Percentiles rank a stretch among this genome's conserved stretches.
phyloP scores from a whole-genome alignment of 2,329 filamentous ascomycete species.

The Tolypocladium inflatum region DNA sequence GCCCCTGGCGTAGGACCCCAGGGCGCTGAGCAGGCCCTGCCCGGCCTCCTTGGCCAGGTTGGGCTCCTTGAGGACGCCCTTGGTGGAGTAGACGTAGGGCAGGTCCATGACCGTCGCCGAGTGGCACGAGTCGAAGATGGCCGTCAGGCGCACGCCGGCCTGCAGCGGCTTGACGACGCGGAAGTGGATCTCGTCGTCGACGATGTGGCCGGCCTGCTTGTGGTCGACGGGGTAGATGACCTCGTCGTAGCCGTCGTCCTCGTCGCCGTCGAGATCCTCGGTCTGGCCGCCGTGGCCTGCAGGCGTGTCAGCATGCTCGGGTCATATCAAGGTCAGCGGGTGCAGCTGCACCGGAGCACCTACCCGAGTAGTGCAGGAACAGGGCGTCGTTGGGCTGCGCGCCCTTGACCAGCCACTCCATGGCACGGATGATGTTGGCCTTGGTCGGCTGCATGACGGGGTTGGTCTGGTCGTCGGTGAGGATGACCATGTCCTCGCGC shows the following conservation, averaged over 20 bases:
- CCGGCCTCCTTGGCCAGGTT: slow-evolving; percentile 74
- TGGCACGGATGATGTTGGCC: slow-evolving; percentile 62
- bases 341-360: accelerated
- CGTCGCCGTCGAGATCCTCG: slow-evolving; percentile 63
- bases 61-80: slow-evolving; percentile 71
- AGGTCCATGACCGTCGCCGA: slow-evolving; percentile 70
- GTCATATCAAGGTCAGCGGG: neutral
- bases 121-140: slow-evolving; percentile 76
- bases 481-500: slow-evolving; percentile 69
- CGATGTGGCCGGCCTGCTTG: slow-evolving; percentile 58
- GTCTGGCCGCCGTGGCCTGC: slow-evolving; percentile 68
- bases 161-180: slow-evolving; percentile 69
- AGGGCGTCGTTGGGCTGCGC: slow-evolving; percentile 66
- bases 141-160: slow-evolving; percentile 74
- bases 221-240: slow-evolving; percentile 74
- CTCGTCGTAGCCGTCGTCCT: slow-evolving; percentile 70
- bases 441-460: slow-evolving; percentile 65
- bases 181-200: slow-evolving; percentile 70
- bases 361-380: slow-evolving; percentile 68
- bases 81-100: slow-evolving; percentile 72
- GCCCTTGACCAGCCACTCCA: slow-evolving; percentile 65
- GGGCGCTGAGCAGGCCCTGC: slow-evolving; percentile 59
- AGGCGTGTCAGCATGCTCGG: slow-evolving; percentile 1
- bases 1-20: slow-evolving; percentile 72
- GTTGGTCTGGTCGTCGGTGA: slow-evolving; percentile 67